phyloP scores from a whole-genome alignment of 495 filamentous ascomycete species.

The Bryoglossum gracile region DNA sequence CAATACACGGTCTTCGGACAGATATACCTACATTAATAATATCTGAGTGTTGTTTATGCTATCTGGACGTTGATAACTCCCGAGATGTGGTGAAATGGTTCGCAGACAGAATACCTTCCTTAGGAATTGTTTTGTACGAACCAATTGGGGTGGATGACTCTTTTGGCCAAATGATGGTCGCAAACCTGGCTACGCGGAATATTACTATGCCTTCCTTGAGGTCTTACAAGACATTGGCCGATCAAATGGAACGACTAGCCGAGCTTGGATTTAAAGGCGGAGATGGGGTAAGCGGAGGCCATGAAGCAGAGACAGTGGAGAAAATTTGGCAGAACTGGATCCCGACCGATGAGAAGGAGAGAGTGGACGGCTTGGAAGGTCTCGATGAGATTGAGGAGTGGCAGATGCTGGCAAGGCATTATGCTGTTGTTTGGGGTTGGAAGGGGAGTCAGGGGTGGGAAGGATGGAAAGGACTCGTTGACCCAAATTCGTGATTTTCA shows the following conservation, averaged over 20 bases:
- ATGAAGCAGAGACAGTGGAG: slow-evolving; percentile 59
- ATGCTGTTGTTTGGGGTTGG: slow-evolving; percentile 74
- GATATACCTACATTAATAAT: slow-evolving; percentile 72
- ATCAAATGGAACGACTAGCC: slow-evolving; percentile 58
- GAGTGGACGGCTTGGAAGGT: slow-evolving; percentile 74
- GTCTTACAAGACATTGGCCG: slow-evolving; percentile 54
- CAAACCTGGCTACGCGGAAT: slow-evolving; percentile 77
- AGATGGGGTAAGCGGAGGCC: slow-evolving; percentile 27
- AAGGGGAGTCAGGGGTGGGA: slow-evolving; percentile 13
- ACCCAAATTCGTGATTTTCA: not conserved
- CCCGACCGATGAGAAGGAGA: slow-evolving; percentile 60
- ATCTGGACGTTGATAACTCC: slow-evolving; percentile 60
- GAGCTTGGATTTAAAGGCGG: slow-evolving; percentile 47
- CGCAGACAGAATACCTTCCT: slow-evolving; percentile 39
- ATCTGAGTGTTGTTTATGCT: slow-evolving; percentile 92
- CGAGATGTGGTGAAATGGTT: slow-evolving; percentile 61
- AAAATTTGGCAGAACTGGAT: slow-evolving; percentile 75
- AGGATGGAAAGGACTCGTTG: slow-evolving; percentile 3
- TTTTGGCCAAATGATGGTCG: slow-evolving; percentile 85
- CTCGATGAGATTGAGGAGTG: slow-evolving; percentile 96
- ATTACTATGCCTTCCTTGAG: slow-evolving; percentile 79
- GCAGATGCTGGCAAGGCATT: slow-evolving; percentile 79
- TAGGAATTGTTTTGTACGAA: slow-evolving; percentile 78
- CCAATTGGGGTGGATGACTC: slow-evolving; percentile 75
- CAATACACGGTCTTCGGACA: slow-evolving; percentile 29